phyloP scores from a whole-genome alignment of 345 rosid species.

The Eucalyptus viminalis region DNA sequence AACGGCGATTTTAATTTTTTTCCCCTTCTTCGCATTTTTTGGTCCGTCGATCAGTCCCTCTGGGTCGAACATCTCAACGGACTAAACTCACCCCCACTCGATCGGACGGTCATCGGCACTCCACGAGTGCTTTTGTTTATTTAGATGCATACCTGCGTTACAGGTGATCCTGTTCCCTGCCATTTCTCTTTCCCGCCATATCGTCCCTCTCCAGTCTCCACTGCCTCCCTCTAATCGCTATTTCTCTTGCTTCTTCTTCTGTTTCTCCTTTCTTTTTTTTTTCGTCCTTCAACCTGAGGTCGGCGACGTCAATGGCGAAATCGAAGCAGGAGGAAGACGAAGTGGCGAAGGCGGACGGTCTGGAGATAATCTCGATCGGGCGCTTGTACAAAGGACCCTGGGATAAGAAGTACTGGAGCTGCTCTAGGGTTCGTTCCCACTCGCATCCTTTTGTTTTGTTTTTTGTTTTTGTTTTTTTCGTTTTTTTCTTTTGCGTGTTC shows the following conservation, averaged over 20 bases:
- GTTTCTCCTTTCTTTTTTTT: neutral
- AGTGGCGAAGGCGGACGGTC: slow-evolving; percentile 26
- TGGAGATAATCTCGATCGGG: slow-evolving; percentile 73
- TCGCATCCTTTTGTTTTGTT: neutral
- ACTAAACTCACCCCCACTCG: neutral
- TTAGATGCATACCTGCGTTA: neutral
- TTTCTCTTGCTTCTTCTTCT: neutral
- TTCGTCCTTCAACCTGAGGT: neutral
- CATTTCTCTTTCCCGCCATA: neutral
- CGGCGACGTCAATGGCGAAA: slow-evolving; percentile 21
- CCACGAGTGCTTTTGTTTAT: neutral
- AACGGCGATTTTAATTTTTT: slow-evolving; percentile 25
- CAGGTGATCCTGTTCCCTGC: neutral
- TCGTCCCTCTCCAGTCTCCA: neutral
- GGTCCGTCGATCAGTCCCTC: neutral
- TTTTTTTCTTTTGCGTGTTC: neutral
- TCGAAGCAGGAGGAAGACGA: slow-evolving; percentile 10
- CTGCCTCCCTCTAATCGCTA: neutral
- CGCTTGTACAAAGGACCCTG: slow-evolving; percentile 58
- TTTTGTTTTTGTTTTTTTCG: neutral
- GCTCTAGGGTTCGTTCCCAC: slow-evolving; percentile 66
- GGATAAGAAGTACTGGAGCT: slow-evolving; percentile 96
- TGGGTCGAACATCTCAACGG: neutral
- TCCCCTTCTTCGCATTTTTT: neutral
- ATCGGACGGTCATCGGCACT: neutral